A percentile compares a stretch with the other conserved stretches of the same genome.
These are phyloP conservation scores for Wallacemonas collosoma DNA, from an alignment of 208 protist species.

Conservation along the genomic window DNA sequence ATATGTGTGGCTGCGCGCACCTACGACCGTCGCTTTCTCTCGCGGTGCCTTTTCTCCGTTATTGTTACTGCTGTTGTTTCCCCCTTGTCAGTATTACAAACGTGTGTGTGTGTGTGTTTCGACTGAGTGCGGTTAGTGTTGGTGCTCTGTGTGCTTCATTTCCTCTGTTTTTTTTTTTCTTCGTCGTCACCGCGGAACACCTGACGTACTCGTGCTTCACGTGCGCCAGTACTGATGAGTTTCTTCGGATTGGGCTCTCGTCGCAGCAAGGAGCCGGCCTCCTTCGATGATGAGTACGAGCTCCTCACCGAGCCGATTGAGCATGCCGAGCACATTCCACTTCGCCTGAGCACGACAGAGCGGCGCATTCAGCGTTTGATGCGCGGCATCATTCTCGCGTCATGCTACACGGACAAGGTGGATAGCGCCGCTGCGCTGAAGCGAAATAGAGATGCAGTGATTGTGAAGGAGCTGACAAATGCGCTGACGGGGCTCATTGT, in stretches of 20 bases:
- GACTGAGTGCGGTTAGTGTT: too few species aligned
- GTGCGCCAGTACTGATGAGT: neutral
- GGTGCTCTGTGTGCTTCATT: too few species aligned
- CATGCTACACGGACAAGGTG: conserved; percentile 92
- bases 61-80: too few species aligned
- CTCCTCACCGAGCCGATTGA: conserved; percentile 76
- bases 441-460: conserved; percentile 66
- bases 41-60: too few species aligned
- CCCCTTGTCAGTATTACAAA: too few species aligned
- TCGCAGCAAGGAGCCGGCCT: conserved; percentile 21
- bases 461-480: conserved; percentile 82
- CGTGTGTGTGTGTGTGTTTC: too few species aligned
- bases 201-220: too few species aligned
- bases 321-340: conserved; percentile 82
- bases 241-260: conserved; percentile 9
- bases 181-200: too few species aligned
- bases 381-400: conserved; percentile 81
- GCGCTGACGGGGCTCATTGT: conserved; percentile 83
- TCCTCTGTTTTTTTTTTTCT: neutral
- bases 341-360: conserved; percentile 82
- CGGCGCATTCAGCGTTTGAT: conserved; percentile 90
- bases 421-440: conserved; percentile 66
- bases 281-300: conserved; percentile 66
- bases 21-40: too few species aligned
- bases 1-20: too few species aligned